Conservation (phyloP, 2,329 filamentous ascomycete species). For the Calonectria hongkongensis region DNA sequence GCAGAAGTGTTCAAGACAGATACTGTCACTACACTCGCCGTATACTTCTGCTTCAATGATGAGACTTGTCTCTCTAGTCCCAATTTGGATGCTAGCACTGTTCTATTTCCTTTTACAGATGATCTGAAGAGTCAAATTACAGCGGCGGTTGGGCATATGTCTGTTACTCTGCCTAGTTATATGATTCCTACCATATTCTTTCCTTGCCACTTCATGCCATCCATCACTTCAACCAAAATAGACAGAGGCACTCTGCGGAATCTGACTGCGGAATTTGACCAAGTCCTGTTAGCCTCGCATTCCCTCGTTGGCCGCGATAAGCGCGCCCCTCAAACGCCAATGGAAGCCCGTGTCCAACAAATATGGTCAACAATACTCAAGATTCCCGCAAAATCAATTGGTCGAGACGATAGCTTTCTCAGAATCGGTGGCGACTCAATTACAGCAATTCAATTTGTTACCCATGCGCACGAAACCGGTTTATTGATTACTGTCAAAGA, state of each 20-base stretch:
- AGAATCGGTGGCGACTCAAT: constrained; percentile 19
- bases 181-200: constrained; percentile 10
- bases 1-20: constrained; percentile 4
- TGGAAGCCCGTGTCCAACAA: constrained; percentile 1
- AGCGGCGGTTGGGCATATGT: neutral
- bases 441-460: constrained; percentile 6
- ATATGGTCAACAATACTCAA: neutral
- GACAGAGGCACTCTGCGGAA: neutral
- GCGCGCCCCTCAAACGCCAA: neutral
- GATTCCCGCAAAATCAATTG: constrained; percentile 1
- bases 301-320: neutral
- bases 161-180: neutral
- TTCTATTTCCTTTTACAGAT: neutral
- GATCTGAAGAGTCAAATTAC: constrained; percentile 5
- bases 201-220: constrained; percentile 3
- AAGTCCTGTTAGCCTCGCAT: neutral
- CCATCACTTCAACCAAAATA: neutral
- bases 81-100: neutral
- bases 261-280: neutral
- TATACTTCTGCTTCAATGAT: constrained; percentile 10
- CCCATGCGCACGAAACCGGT: neutral
- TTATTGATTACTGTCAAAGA: neutral
- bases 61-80: neutral
- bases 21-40: neutral
- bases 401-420: constrained; percentile 14